Evolutionary conservation across 2,329 filamentous ascomycete genomes (phyloP), one percentile per base, ranked within the genome.

Genomic region (Eutypella sp.): DNA sequence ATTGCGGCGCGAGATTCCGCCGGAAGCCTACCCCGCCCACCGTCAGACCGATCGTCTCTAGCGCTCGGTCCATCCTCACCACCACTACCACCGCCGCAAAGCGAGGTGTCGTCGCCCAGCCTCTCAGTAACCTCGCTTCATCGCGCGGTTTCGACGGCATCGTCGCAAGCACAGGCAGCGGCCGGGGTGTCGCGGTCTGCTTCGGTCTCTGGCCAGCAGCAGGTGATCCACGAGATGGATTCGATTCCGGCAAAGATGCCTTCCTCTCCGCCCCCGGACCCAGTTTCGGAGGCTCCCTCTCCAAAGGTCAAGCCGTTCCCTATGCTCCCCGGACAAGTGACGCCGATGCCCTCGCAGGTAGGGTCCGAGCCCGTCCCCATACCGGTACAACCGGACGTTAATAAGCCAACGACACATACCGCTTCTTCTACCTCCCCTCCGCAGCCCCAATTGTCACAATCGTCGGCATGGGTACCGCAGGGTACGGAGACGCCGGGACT

Each of bases 261-360:
- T n/a, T 16, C 31, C 15, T 3, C 15, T 16, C 20, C 36, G 10
- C 16, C 36, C n/a, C 36, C 7, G 11, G 1, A 10, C 23, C 36
- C 36, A 24, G 20, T 20, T 22, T 19, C 36, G n/a, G 36, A 39
- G 11, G 36, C 9, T n/a, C 11, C 6, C 7, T 40, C 45, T 16
- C 18, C 46, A 7, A 45, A 46, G 4, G 36, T 38, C 4, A 59
- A 58, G 24, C 57, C 60, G 3, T 60, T 53, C 40, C 60, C 60
- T 33, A 60, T 60, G 58, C 53, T 61, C 37, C 58, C 57, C 2
- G 60, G 60, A n/a, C 60, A 62, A 45, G 53, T 61, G 16, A 60
- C 49, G 11, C 57, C 60, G 13, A 40, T 61, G 16, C 57, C 58
- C 13, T 61, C 58, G 5, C 60, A 62, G 43, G 16, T 60, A 15